Base-by-base conservation (phyloP, 2,329 filamentous ascomycete species). In the Trichoderma hamatum region DNA sequence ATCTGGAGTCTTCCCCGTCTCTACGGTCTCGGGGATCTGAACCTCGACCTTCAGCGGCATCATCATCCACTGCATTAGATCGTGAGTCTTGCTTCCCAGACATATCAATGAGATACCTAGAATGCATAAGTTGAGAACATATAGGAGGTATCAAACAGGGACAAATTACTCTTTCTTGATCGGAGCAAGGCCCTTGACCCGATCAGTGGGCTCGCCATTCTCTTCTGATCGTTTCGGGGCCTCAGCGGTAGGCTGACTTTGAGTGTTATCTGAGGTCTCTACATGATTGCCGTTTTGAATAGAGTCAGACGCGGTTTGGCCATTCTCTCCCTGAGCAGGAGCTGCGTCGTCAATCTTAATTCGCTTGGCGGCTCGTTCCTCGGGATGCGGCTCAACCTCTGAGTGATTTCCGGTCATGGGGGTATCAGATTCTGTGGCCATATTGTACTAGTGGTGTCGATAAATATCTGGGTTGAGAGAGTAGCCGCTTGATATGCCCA, bases 131-230 rank as follows among this genome's bases (percentile, higher is more conserved):
- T n/a, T 46, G 28, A 11, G 26, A 5, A n/a, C 19, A 9, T 56
- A 14, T 7, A 16, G 71, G 49, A 73, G 71, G 14, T 56, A 51
- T 64, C 39, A 14, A 24, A 43, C n/a, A 28, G 21, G 24, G 6
- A 24, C 3, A 13, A 80, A 85, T 79, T 80, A 92, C 88, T 94
- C 91, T 76, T 86, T 84, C 79, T 93, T 94, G 78, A 94, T 87
- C 10, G 89, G 87, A 24, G 91, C 91, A 65, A 90, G 82, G 30
- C 90, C 90, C 74, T 84, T 88, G 69, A 80, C 78, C 63, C 77
- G 77, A 13, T 76, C 75, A 67, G 73, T 69, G 21, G 71, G 69
- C 55, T 76, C 73, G 26, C 68, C 73, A 51, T 39, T 56, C 36
- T 58, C 68, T n/a, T 43, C 67, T 16, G 68, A 28, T 19, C 49